Conservation (phyloP, 2,329 filamentous ascomycete species). For the Chrysosporium keratinophilum region DNA sequence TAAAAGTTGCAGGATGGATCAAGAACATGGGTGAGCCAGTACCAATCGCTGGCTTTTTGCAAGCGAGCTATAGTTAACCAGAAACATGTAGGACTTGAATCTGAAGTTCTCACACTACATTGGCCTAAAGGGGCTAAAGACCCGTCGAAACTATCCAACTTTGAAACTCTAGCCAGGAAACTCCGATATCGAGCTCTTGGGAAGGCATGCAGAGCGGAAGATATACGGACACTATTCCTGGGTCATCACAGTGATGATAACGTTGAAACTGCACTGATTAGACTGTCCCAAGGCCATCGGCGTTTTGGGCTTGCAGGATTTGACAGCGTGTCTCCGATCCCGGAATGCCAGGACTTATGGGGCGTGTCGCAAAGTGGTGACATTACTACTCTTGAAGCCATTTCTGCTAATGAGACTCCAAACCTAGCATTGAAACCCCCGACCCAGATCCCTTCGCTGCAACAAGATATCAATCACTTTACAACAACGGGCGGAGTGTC, state of each 20-base stretch:
- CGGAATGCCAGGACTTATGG: constrained; percentile 68
- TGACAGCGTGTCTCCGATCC: constrained; percentile 55
- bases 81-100: constrained; percentile 23
- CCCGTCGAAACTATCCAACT: constrained; percentile 45
- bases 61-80: neutral
- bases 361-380: constrained; percentile 57
- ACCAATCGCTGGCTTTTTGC: neutral
- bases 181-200: constrained; percentile 66
- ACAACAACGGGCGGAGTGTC: constrained; percentile 30
- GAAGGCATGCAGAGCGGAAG: constrained; percentile 42
- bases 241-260: constrained; percentile 88
- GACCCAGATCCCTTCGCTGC: neutral
- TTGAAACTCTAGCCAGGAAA: constrained; percentile 67
- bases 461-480: neutral
- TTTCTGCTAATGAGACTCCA: neutral
- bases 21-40: constrained; percentile 32
- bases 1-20: constrained; percentile 40
- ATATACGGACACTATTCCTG: constrained; percentile 55
- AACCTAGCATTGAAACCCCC: neutral
- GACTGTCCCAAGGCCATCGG: constrained; percentile 57
- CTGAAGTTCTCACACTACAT: constrained; percentile 35
- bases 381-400: neutral
- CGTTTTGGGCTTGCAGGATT: constrained; percentile 67
- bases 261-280: constrained; percentile 78
- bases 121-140: constrained; percentile 39